Conservation (phyloP, 306 rosid genomes). For the Abrus precatorius region DNA sequence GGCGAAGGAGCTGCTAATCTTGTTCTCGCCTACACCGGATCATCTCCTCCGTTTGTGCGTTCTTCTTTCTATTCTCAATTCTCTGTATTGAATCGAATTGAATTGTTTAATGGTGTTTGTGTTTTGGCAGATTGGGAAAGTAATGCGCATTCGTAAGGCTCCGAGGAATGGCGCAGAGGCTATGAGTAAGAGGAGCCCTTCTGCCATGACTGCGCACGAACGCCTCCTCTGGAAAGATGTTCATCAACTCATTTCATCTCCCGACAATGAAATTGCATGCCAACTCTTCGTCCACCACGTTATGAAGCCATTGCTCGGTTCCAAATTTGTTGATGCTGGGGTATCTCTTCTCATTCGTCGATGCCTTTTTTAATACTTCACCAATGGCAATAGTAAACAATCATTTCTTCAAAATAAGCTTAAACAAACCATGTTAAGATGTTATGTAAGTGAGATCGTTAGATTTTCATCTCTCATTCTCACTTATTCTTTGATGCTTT, state of each 20-base stretch:
- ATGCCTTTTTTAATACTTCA: neutral
- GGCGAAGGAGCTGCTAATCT: conserved; percentile 99
- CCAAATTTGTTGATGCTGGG: conserved; percentile 82
- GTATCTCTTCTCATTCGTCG: conserved; percentile 43
- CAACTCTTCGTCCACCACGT: conserved; percentile 67
- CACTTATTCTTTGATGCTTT: conserved; percentile 34
- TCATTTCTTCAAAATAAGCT: too few relatives aligned
- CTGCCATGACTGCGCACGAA: conserved; percentile 67
- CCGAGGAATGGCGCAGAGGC: conserved; percentile 51
- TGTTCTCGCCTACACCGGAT: conserved; percentile 80
- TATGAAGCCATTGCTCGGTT: conserved; percentile 85
- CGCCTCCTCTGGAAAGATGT: conserved; percentile 74
- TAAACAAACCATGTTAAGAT: too few relatives aligned
- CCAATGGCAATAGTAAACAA: neutral
- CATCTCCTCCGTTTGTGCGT: conserved; percentile 72
- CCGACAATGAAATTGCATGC: conserved; percentile 64
- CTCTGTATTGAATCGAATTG: neutral
- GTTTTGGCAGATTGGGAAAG: conserved; percentile 77
- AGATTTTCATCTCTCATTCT: conserved; percentile 45
- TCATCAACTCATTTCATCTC: conserved; percentile 58
- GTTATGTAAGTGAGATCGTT: too few relatives aligned
- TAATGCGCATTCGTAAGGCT: conserved; percentile 79
- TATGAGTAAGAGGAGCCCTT: conserved; percentile 46
- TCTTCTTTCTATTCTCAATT: neutral
- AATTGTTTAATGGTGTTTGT: neutral